Evolutionary conservation across 2,329 filamentous ascomycete species (phyloP), one percentile per base, ranked within the genome.

Genomic region (Raffaelea arxii): DNA sequence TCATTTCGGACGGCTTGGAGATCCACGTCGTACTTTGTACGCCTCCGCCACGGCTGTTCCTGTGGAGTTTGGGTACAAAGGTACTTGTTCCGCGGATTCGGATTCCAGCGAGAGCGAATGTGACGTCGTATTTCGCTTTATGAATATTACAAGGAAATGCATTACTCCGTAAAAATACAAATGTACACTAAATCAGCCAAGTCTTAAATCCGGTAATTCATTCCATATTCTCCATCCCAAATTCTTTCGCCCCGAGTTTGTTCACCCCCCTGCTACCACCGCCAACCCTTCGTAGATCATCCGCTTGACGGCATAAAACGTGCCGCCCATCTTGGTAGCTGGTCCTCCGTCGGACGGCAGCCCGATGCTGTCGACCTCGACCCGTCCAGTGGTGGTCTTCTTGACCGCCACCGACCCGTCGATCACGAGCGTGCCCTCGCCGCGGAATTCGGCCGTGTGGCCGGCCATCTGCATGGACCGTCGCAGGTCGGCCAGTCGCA

Each of bases 251-350:
- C 27, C 9, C 27, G 16, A 30, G 27, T 30, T 30, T 30, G 27
- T 25, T 64, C 62, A 86, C 42, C 74, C 77, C 40, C 86, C 86
- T 16, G 84, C 84, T 54, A 98, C 90, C 49, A 97, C 87, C 27
- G 92, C 92, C 60, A 98, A 66, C 9, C 88, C 90, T 55, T 94
- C 87, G 62, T 98, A 98, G 53, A 98, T 94, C 65, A 86, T 89
- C 65, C 74, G 82, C 67, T 87, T 87, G 10, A 97, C 91, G 44
- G 86, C 86, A 59, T 88, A 86, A 59, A 96, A 94, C 30, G 85
- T 89, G 36, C 72, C 72, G 48, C 79, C 78, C 43, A 66, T 57
- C 44, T 65, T 58, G 43, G 64, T 64, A 5, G 62, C 64, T 18
- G 63, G 62, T 19, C 65, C 65, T 11, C 62, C 58, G 18, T 65